Percentiles rank a stretch among this genome's conserved stretches.
These are phyloP conservation scores for Pseudoneurospora amorphoporcata DNA, from an alignment of 495 filamentous ascomycete genomes.

Conservation along the genomic window DNA sequence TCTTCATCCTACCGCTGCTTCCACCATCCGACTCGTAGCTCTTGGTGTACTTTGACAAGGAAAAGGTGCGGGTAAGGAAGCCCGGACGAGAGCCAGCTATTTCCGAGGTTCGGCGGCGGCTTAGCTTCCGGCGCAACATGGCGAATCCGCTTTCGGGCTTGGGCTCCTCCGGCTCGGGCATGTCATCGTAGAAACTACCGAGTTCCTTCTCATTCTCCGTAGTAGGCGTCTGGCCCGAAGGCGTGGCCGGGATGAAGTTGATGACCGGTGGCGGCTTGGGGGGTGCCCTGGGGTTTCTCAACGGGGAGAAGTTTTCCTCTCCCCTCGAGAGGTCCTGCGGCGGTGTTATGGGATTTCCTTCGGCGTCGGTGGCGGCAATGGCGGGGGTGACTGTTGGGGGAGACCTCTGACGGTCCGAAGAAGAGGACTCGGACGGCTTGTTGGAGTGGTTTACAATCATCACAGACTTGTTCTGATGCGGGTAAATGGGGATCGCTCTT, in stretches of 20 bases:
- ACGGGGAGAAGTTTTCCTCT: slow-evolving; percentile 49
- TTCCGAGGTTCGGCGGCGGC: slow-evolving; percentile 48
- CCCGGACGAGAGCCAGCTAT: slow-evolving; percentile 22
- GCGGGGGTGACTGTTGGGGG: slow-evolving; percentile 14
- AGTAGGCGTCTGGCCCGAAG: slow-evolving; percentile 41
- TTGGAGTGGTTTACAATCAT: slow-evolving; percentile 64
- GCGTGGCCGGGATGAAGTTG: slow-evolving; percentile 67
- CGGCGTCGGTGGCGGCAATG: slow-evolving; percentile 26
- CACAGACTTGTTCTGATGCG: slow-evolving; percentile 78
- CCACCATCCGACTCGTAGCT: slow-evolving; percentile 9
- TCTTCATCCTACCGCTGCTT: slow-evolving; percentile 27
- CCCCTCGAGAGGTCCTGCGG: slow-evolving; percentile 39
- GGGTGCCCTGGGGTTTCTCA: slow-evolving; percentile 67
- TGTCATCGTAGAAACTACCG: slow-evolving; percentile 35
- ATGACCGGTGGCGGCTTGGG: slow-evolving; percentile 45
- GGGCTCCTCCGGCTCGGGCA: slow-evolving; percentile 8
- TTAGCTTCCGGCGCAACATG: slow-evolving; percentile 48
- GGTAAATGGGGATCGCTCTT: slow-evolving; percentile 69
- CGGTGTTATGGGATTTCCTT: slow-evolving; percentile 35
- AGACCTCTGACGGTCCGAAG: slow-evolving; percentile 11
- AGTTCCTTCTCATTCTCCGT: slow-evolving; percentile 46
- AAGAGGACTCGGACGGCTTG: slow-evolving; percentile 27
- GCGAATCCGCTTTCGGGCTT: slow-evolving; percentile 37
- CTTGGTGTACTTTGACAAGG: slow-evolving; percentile 23
- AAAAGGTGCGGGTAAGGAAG: slow-evolving; percentile 33